These are phyloP conservation scores for Cairneyella variabilis DNA, from an alignment of 495 filamentous ascomycete genomes.

Conservation along the genomic window DNA sequence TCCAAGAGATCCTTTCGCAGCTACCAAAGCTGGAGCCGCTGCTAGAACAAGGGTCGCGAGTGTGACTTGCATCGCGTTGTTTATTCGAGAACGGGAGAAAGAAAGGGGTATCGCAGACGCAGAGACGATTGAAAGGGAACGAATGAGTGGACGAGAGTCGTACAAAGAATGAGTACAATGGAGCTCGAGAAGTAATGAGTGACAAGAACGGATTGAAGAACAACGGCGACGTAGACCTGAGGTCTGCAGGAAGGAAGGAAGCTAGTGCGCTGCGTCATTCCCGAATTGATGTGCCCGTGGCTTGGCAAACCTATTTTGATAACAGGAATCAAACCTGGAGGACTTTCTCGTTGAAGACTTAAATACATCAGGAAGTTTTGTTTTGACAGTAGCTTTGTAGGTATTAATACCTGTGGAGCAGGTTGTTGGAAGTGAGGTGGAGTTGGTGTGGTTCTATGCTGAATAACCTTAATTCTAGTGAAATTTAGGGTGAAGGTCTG, in stretches of 20 bases:
- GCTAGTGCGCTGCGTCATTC: neutral
- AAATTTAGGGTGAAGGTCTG: no score
- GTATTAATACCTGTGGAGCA: no score
- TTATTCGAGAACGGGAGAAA: neutral
- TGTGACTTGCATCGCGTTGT: neutral
- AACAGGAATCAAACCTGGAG: neutral
- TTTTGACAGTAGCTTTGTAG: no score
- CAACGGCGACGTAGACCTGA: neutral
- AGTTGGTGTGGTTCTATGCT: no score
- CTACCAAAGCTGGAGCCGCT: slow-evolving; percentile 35
- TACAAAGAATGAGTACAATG: slow-evolving; percentile 19
- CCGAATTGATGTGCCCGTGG: neutral
- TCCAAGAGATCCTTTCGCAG: slow-evolving; percentile 42
- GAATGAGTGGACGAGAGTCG: slow-evolving; percentile 11
- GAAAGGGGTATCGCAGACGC: no score
- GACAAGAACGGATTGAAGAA: neutral
- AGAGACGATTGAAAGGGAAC: neutral
- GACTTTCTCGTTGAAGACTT: no score
- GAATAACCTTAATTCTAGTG: no score
- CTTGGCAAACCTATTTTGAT: neutral
- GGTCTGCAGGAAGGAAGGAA: neutral
- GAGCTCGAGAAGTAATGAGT: slow-evolving; percentile 2
- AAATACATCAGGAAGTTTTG: no score
- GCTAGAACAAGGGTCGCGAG: slow-evolving; percentile 26
- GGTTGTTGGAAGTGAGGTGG: no score